These are phyloP conservation scores for Claviceps quebecensis DNA, from an alignment of 2,329 filamentous ascomycete genomes.

Conservation along the genomic window DNA sequence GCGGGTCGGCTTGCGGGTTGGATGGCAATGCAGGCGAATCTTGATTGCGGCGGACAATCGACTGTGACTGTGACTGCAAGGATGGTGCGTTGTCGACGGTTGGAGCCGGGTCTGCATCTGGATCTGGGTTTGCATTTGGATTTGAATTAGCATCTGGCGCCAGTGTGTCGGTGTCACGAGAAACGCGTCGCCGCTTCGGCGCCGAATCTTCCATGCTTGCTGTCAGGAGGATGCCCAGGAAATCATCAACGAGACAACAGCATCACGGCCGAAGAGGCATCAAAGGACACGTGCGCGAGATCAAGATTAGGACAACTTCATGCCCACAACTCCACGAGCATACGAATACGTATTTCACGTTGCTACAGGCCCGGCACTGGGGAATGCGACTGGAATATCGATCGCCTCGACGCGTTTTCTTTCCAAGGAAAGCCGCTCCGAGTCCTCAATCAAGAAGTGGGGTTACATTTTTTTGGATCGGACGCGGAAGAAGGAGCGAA, in stretches of 20 bases:
- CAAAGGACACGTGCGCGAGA: background rate
- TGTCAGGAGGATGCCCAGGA: background rate
- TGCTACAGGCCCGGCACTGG: background rate
- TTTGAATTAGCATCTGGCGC: background rate
- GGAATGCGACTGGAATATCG: background rate
- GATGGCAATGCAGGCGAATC: constrained; percentile 44
- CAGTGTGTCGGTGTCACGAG: constrained; percentile 2
- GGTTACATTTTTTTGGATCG: no score
- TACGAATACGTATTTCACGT: background rate
- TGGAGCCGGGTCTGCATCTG: background rate
- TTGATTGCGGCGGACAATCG: constrained; percentile 7
- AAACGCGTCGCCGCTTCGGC: constrained; percentile 31
- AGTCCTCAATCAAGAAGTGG: background rate
- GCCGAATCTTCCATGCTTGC: constrained; percentile 38
- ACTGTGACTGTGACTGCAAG: constrained; percentile 2
- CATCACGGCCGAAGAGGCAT: background rate
- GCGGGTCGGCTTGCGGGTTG: constrained; percentile 44
- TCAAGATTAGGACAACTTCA: background rate
- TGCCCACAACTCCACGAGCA: background rate
- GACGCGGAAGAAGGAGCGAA: no score
- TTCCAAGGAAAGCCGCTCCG: background rate
- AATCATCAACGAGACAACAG: background rate
- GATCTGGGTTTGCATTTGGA: background rate
- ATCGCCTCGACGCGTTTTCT: background rate
- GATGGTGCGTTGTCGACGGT: constrained; percentile 1